Conservation (phyloP, 2,329 filamentous ascomycete genomes). For the Fusarium heterosporum region DNA sequence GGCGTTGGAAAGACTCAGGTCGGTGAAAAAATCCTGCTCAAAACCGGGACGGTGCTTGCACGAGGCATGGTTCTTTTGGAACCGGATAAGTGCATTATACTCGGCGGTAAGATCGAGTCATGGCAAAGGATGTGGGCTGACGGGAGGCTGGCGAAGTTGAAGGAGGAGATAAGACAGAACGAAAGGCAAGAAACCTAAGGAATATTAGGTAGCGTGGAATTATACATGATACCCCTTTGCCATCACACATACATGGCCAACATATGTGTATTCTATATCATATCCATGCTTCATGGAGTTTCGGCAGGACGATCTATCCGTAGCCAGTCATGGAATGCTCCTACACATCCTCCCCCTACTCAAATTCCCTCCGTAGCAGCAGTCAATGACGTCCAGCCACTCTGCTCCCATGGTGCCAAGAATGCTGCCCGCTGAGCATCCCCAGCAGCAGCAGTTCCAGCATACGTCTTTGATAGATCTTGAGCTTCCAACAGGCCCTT, state of each 20-base stretch:
- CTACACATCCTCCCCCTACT: background rate
- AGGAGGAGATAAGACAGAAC: slow-evolving; percentile 64
- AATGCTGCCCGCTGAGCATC: slow-evolving; percentile 84
- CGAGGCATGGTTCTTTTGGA: slow-evolving; percentile 85
- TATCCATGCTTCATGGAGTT: background rate
- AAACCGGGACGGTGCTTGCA: slow-evolving; percentile 72
- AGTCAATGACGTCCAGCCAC: slow-evolving; percentile 72
- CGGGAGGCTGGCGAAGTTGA: slow-evolving; percentile 76
- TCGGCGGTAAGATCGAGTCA: slow-evolving; percentile 89
- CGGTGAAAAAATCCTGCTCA: slow-evolving; percentile 84
- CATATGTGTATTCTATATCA: background rate
- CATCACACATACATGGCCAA: slow-evolving; percentile 3
- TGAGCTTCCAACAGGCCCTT: slow-evolving; percentile 73
- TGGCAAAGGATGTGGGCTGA: slow-evolving; percentile 84
- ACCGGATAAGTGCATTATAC: slow-evolving; percentile 71
- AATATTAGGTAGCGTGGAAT: background rate
- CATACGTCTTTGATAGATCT: slow-evolving; percentile 79
- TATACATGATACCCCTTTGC: slow-evolving; percentile 38
- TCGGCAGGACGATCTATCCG: slow-evolving; percentile 1
- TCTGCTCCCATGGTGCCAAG: slow-evolving; percentile 80
- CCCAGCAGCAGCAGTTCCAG: slow-evolving; percentile 75
- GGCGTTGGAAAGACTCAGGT: slow-evolving; percentile 74
- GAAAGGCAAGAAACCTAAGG: slow-evolving; percentile 22
- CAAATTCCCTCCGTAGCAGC: slow-evolving; percentile 45
- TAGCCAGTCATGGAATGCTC: slow-evolving; percentile 8